Evolutionary conservation across 805 yeast genomes (phyloP), one percentile per base, ranked within the genome.

Genomic region (Candida qinlingensis): DNA sequence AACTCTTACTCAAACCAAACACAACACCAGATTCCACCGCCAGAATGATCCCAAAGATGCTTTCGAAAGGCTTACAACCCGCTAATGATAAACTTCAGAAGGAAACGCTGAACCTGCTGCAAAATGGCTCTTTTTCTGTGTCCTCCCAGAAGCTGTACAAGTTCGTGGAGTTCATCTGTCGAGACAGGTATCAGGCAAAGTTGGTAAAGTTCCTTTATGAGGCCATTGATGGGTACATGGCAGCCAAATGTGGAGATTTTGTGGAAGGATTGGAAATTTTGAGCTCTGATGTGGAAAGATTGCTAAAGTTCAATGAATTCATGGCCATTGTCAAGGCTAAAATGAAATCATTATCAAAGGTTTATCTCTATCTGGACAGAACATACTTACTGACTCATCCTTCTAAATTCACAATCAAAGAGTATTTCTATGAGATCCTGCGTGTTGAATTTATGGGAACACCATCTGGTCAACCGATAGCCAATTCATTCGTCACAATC

Each of bases 311-410:
- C 28, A 29, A 29, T 13, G 38, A 25, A 3, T 35, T 45, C 27
- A 36, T 39, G 39, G 37, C 48, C 25, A 10, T 43, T 8, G 10
- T 56, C 1, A 40, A 44, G 6, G 6, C 39, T 9, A 55, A 51
- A 37, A 35, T 52, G 7, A 12, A 33, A 7, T 31, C 46, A 2
- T 19, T 59, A n/a, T 51, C 54, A 30, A 50, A 41, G 30, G 45
- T 60, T 0, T 59, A 49, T 36, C 42, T 57, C 2, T 59, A 52
- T 41, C 43, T 61, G 19, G 64, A 61, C 36, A 47, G 62, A 42
- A 60, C 64, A 2, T 61, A 61, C 39, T 45, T 61, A 3, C 41
- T 61, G 4, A 53, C 51, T 26, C 64, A 61, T 43, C 63, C 64
- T 7, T 43, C 51, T 10, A 61, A 59, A 50, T 42, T 39, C 31